Evolutionary conservation across 1,139 yeast genomes (phyloP), one percentile per base, ranked within the genome.

Genomic region (Taphrina communis): DNA sequence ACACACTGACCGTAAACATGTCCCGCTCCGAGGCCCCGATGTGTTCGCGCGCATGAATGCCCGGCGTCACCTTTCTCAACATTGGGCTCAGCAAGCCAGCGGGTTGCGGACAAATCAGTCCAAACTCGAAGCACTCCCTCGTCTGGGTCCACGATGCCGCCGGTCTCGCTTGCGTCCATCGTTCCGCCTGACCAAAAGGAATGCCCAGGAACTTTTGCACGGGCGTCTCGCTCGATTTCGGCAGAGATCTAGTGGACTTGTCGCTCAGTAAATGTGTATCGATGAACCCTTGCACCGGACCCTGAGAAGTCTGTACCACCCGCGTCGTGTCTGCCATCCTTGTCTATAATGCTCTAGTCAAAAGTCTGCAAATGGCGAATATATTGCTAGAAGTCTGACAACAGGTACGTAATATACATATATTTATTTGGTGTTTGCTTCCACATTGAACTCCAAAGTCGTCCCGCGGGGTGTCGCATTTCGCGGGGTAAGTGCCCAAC

Each of bases 261-360:
- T 57, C 65, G 14, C 50, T 46, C 8, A 57, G 42, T 17, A 19
- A 21, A 50, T 58, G 58, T 17, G 68, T 65, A 44, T 65, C 68
- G n/a, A 65, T 39, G 58, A 65, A 65, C 6, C 68, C 68, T 35
- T 42, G 56, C 17, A 65, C 65, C 6, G 68, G 68, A 1, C 68
- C 68, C 19, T n/a, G 31, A 17, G 58, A 21, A 14, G 68, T 65
- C 44, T 65, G 52, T 21, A 65, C 53, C 6, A 53, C 36, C 8
- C 57, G 12, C 48, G 67, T 50, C 61, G 55, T 44, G 11, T 53
- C 58, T 12, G 58, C 58, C 58, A 53, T 53, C 25, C 8, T 9
- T 19, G 38, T 51, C 19, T 25, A 25, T 25, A 25, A 25, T 25
- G 31, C 31, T 25, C 4, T 25, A 25, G 31, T 25, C 31, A 4